Base-by-base conservation (phyloP, 2,329 filamentous ascomycete genomes). In the Curvularia sp. region DNA sequence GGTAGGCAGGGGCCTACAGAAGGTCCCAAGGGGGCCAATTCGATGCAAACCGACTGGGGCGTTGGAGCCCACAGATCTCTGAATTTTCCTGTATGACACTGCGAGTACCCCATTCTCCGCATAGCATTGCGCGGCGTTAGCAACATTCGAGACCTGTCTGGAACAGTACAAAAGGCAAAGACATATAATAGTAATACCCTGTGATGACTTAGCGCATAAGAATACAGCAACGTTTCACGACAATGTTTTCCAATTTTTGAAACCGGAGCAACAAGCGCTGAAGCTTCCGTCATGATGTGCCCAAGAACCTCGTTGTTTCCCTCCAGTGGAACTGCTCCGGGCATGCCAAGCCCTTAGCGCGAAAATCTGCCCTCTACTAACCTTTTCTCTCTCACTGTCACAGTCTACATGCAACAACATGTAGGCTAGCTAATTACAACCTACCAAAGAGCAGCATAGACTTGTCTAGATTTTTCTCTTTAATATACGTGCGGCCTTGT, bases 121-220 rank as follows among this genome's bases (percentile, higher is more conserved):
- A 63, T 58, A 58, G 62, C 64, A 66, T 66, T 60, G 64, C 58
- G 54, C 47, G 64, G 64, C 60, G 62, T 66, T 64, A 51, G 54
- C 49, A 53, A 46, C 49, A 51, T 58, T 13, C 35, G 26, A 48
- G 24, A 20, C 18, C 51, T 58, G 39, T 58, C 41, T 55, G 57
- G 44, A 50, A 55, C 42, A 57, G 52, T 28, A 54, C 38, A 56
- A 63, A 61, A 62, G 53, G 43, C 33, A 42, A 20, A 35, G 39
- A 49, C n/a, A 59, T 65, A 64, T 65, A 64, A 63, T 65, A 38
- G 41, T 65, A 64, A 65, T 63, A 65, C 50, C 55, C 47, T 46
- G 31, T 53, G 38, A 58, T 26, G 20, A 47, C 46, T 42, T 15
- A 30, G 46, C n/a, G n/a, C 9, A 20, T 22, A 2, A 31, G 12